Base-by-base conservation (phyloP, 176 grass and related monocot genomes). In the Avena insularis region DNA sequence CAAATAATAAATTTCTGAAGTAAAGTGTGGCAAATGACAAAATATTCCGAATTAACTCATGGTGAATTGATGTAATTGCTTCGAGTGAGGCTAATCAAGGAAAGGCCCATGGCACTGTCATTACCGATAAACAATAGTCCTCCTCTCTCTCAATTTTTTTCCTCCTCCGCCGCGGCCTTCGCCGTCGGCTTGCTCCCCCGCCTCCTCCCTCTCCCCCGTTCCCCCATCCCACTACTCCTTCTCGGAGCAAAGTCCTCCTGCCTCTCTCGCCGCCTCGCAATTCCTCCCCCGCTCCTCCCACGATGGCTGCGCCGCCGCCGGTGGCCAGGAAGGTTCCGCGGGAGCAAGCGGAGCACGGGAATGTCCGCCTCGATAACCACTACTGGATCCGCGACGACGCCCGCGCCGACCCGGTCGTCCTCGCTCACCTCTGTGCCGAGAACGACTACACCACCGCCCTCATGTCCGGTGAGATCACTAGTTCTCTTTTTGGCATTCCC, bases 311-410 rank as follows among this genome's bases (percentile, higher is more conserved):
- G 7, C 53, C 82, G 7, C 87, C 92, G 27, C 89, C 95, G 27
- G 53, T 89, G 61, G 83, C 93, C 17, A 95, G 75, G 89, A 93
- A 97, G 91, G 89, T 93, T 29, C 89, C 81, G 46, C 93, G 83
- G 16, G 66, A 87, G 64, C 94, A 93, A 83, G 83, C 87, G 20
- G 60, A 95, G 38, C 89, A 95, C 64, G 91, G 93, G 38, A 89
- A 97, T 16, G 87, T 93, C 46, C 95, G 92, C 57, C 82, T 91
- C 11, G 92, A 97, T 82, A 75, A 94, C 79, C 94, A 94, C 91
- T 97, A 97, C 33, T 35, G 2, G 33, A 2, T 35, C 33, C 33
- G 31, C 31, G 31, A 33, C 76, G 93, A 94, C 82, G 89, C 90
- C 75, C 90, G 92, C 77, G 64, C 92, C 63, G 79, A 93, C 43